These are phyloP conservation scores for Penicillium taxi DNA, from an alignment of 495 filamentous ascomycete species.

Conservation along the genomic window DNA sequence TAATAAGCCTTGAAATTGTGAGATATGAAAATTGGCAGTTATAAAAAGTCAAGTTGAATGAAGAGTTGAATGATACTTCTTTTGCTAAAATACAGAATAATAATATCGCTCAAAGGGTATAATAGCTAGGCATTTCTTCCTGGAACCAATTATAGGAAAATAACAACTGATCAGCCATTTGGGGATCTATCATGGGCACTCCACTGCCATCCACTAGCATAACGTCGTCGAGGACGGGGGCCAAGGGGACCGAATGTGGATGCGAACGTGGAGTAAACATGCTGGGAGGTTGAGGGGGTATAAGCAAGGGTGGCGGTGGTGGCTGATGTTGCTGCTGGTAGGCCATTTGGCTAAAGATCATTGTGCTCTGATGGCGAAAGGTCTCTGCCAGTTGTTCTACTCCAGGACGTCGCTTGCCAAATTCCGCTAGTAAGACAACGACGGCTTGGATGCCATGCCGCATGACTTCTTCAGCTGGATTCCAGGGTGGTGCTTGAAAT, in stretches of 20 bases:
- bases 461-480: constrained; percentile 40
- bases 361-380: constrained; percentile 39
- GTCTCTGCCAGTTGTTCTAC: constrained; percentile 40
- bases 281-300: constrained; percentile 17
- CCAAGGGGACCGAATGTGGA: constrained; percentile 33
- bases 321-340: constrained; percentile 29
- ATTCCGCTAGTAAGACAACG: constrained; percentile 42
- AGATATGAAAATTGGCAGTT: too few species aligned
- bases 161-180: constrained; percentile 36
- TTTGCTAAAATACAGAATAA: too few species aligned
- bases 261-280: constrained; percentile 19
- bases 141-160: constrained; percentile 42
- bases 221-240: constrained; percentile 38
- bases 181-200: constrained; percentile 33
- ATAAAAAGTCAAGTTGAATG: too few species aligned
- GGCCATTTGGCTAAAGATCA: constrained; percentile 39
- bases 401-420: constrained; percentile 41
- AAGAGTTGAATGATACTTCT: too few species aligned
- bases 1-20: too few species aligned
- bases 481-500: constrained; percentile 30
- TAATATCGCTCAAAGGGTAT: constrained; percentile 33
- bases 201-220: constrained; percentile 31
- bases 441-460: constrained; percentile 40
- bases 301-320: constrained; percentile 19
- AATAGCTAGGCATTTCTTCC: constrained; percentile 39